Conservation (phyloP, 2,329 filamentous ascomycete species). For the Fusarium buharicum region DNA sequence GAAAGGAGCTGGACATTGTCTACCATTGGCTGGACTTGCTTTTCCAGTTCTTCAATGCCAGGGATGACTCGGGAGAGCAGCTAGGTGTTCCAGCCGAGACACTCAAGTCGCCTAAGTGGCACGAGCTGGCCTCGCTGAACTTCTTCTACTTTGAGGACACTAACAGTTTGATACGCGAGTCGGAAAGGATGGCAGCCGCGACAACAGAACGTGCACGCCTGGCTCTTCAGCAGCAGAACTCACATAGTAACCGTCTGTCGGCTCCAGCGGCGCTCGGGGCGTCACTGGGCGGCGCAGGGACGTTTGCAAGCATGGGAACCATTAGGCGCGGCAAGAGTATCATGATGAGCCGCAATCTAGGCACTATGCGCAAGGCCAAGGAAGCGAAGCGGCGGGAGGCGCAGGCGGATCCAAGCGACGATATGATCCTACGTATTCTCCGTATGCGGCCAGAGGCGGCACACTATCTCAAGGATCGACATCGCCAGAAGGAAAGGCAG, state of each 20-base stretch:
- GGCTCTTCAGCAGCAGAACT: constrained; percentile 64
- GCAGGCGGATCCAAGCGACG: constrained; percentile 95
- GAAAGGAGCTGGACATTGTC: constrained; percentile 92
- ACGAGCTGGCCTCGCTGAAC: constrained; percentile 94
- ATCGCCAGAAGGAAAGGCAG: constrained; percentile 92
- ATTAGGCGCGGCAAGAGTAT: constrained; percentile 79
- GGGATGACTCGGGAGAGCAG: constrained; percentile 83
- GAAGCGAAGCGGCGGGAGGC: constrained; percentile 95
- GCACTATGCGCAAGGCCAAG: constrained; percentile 95
- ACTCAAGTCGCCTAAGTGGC: constrained; percentile 96
- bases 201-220: constrained; percentile 80
- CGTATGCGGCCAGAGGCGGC: constrained; percentile 94
- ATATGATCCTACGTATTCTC: constrained; percentile 96
- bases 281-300: constrained; percentile 49
- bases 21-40: constrained; percentile 94
- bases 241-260: constrained; percentile 72
- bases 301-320: constrained; percentile 74
- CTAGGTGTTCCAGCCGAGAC: constrained; percentile 91
- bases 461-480: constrained; percentile 87
- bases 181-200: constrained; percentile 92
- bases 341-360: constrained; percentile 92
- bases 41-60: constrained; percentile 94
- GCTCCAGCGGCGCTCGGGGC: constrained; percentile 65
- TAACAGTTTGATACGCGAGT: constrained; percentile 91
- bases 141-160: constrained; percentile 99